Evolutionary conservation across 257 asterid species (phyloP).

Genomic region (Leonotis leonurus): DNA sequence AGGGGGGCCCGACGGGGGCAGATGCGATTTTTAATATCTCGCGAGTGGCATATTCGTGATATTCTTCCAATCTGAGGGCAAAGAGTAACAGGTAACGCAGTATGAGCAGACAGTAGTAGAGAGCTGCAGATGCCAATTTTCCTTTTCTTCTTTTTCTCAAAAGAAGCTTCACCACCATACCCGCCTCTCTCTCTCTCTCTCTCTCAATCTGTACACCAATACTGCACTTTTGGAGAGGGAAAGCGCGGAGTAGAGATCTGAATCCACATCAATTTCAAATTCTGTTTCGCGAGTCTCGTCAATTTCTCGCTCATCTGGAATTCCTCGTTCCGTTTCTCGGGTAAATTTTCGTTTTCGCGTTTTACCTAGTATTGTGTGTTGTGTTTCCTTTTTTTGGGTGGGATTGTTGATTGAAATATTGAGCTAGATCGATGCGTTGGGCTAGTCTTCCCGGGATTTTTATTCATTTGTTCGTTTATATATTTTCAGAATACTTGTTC

Average conservation of each 20-base stretch:
- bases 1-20: too few relatives aligned
- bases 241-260: slow-evolving; percentile 28
- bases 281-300: slow-evolving; percentile 11
- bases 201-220: slow-evolving; percentile 4
- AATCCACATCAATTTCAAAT: slow-evolving; percentile 14
- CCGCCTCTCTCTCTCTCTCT: slow-evolving; percentile 10
- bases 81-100: slow-evolving; percentile 29
- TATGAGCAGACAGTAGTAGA: slow-evolving; percentile 30
- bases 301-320: slow-evolving; percentile 14
- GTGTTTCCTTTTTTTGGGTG: not conserved
- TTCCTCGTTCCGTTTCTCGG: slow-evolving; percentile 7
- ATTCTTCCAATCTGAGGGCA: slow-evolving; percentile 24
- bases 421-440: slow-evolving; percentile 18
- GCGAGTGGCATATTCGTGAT: slow-evolving; percentile 28
- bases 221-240: slow-evolving; percentile 24
- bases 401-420: not conserved
- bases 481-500: slow-evolving; percentile 17
- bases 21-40: slow-evolving; percentile 11
- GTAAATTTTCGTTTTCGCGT: slow-evolving; percentile 15
- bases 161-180: slow-evolving; percentile 12
- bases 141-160: slow-evolving; percentile 1
- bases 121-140: slow-evolving; percentile 23
- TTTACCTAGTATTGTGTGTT: not conserved
- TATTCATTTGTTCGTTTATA: not conserved
- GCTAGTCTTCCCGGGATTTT: slow-evolving; percentile 4